Evolutionary conservation across 257 asterid species (phyloP), one percentile per base, ranked within the genome.

Genomic region (Petunia secreta): DNA sequence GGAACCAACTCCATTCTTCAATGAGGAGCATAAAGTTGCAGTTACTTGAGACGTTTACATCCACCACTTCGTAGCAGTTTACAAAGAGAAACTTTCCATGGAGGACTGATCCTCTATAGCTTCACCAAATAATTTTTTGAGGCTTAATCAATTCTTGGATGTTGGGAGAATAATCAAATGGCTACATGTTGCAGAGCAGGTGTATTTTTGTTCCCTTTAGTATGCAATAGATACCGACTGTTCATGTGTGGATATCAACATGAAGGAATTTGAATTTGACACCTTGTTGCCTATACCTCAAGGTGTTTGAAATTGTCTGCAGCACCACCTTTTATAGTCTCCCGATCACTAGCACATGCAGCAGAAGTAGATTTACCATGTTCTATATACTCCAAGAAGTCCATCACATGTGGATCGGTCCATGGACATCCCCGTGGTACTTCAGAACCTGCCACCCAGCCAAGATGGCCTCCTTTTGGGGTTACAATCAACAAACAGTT

Each of bases 401-500:
- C 99, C 99, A 93, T 95, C 57, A 92, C 91, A 69, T 87, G 75
- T 2, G 96, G 92, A 75, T 95, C 99, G 1, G 97, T 93, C 99
- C 99, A 95, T 9, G 98, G 98, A 80, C 93, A 94, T 71, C 99
- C 99, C 4, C 76, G 40, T 25, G 98, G 99, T 25, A 96, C 95
- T 68, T 82, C 96, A 0, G 62, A 40, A 34, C 99, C 98, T 6
- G 99, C 98, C 74, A 95, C 95, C 99, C 98, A 95, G n/a, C 99
- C 99, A 83, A 95, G 86, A 88, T 95, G 99, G 38, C 99, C 98
- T 25, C 99, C 99, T 88, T 90, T 87, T 2, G 99, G 99, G 34
- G 99, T 92, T 25, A 93, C 93, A 65, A 95, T 85, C 89, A 95
- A 69, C 89, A 93, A 88, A 76, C 97, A 92, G 84, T 93, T 89